These are phyloP conservation scores for Marasmius oreades DNA, from an alignment of 1,284 basidiomycete species.

Conservation along the genomic window DNA sequence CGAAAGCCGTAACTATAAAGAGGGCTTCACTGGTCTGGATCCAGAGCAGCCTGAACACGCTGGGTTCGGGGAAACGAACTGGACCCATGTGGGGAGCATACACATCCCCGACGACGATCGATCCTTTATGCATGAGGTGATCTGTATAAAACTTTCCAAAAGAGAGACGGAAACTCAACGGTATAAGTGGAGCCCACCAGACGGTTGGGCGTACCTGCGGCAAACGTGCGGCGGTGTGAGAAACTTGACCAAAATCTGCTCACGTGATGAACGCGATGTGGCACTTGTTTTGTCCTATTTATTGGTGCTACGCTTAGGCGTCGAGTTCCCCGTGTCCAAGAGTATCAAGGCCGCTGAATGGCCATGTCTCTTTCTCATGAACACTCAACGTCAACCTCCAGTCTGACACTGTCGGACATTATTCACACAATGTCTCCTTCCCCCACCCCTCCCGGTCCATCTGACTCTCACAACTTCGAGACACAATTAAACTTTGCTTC, in stretches of 20 bases:
- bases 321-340: background rate
- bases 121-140: constrained; percentile 33
- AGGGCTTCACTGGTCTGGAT: constrained; percentile 1
- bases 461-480: background rate
- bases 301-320: background rate
- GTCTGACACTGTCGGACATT: constrained; percentile 2
- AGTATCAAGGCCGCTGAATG: background rate
- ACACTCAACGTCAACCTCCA: background rate
- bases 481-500: background rate
- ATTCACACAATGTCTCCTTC: background rate
- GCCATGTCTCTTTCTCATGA: background rate
- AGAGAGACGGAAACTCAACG: constrained; percentile 21
- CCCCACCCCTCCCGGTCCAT: background rate
- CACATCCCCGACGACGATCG: constrained; percentile 28
- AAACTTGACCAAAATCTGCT: background rate
- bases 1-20: no score
- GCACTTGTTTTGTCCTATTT: background rate
- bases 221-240: no score
- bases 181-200: no score
- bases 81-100: constrained; percentile 40
- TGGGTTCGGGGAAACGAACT: constrained; percentile 32
- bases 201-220: no score
- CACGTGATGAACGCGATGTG: background rate
- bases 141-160: constrained; percentile 29
- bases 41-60: constrained; percentile 24